Evolutionary conservation across 345 rosid species (phyloP).

Genomic region (Rubroshorea leprosula): DNA sequence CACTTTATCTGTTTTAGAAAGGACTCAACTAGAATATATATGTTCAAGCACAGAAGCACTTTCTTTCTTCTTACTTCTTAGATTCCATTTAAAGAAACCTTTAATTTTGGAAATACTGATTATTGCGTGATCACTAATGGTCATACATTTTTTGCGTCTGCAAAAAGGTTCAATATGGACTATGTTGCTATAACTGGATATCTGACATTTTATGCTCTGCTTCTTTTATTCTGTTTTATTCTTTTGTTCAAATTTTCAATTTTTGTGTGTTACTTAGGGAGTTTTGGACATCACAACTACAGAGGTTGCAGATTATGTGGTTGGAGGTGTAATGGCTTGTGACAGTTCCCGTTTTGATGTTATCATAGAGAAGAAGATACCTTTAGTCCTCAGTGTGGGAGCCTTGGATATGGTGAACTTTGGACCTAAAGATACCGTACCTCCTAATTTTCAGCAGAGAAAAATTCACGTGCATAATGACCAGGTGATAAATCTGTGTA

Average conservation of each 20-base stretch:
- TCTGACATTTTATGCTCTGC: not conserved
- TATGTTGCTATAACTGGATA: not conserved
- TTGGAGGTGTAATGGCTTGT: constrained; percentile 95
- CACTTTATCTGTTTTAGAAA: not conserved
- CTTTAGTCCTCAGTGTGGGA: constrained; percentile 80
- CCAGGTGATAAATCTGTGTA: constrained; percentile 42
- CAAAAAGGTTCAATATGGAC: not conserved
- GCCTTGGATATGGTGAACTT: constrained; percentile 96
- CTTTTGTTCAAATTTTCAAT: not conserved
- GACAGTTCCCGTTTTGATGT: constrained; percentile 78
- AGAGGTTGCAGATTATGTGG: constrained; percentile 88
- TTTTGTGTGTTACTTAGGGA: constrained; percentile 37
- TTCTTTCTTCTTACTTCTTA: too few species aligned
- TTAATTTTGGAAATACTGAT: not conserved
- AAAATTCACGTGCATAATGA: constrained; percentile 76
- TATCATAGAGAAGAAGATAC: constrained; percentile 68
- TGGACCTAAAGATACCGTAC: constrained; percentile 73
- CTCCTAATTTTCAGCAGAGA: constrained; percentile 53
- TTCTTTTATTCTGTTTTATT: not conserved
- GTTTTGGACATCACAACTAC: constrained; percentile 86
- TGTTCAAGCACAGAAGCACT: too few species aligned
- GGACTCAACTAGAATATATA: too few species aligned
- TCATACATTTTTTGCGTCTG: not conserved
- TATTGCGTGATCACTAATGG: not conserved
- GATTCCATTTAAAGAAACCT: too few species aligned